Base-by-base conservation (phyloP, 495 filamentous ascomycete species). In the Haplographium delicatum region DNA sequence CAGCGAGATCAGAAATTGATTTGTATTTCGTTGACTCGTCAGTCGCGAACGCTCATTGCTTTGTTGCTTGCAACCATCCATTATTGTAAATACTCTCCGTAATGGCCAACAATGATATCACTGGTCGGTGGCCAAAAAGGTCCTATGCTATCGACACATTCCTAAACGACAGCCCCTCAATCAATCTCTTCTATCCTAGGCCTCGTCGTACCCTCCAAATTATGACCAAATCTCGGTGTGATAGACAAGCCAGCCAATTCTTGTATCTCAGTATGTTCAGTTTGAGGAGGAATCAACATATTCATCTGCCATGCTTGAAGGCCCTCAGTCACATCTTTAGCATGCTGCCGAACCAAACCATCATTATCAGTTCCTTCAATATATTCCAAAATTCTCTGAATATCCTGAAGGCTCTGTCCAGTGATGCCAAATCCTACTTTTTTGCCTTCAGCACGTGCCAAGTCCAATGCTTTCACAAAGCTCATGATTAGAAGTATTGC, bases 341-440 rank as follows among this genome's bases (percentile, higher is more conserved):
- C 76, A 71, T 94, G 86, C 41, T 83, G 79, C 50, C 76, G 76
- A 10, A 90, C 86, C 58, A 93, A 69, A 7, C 72, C 77, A 64
- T 95, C 89, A 25, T 69, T 75, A 60, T 94, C 89, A 31, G 77
- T 81, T 39, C 69, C 74, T 44, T 75, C 73, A 16, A 89, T 79
- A 64, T 86, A 89, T 30, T 65, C 65, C 44, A 95, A 58, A 22
- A 83, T 76, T 27, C 78, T 74, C 47, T 79, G 57, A 39, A 91
- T 74, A 52, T 82, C 76, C 10, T 79, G 75, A 22, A 84, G 72
- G 53, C 78, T 81, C 7, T 73, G 67, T 23, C 74, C 69, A 0
- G 81, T 76, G 47, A 91, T 77, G 2, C 80, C 78, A 55, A 88
- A 83, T 3, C 77, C 77, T 5, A 80, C 53, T 25, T 70, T 72